Conservation (phyloP, 495 filamentous ascomycete species). For the Chaetomium cochliodes region DNA sequence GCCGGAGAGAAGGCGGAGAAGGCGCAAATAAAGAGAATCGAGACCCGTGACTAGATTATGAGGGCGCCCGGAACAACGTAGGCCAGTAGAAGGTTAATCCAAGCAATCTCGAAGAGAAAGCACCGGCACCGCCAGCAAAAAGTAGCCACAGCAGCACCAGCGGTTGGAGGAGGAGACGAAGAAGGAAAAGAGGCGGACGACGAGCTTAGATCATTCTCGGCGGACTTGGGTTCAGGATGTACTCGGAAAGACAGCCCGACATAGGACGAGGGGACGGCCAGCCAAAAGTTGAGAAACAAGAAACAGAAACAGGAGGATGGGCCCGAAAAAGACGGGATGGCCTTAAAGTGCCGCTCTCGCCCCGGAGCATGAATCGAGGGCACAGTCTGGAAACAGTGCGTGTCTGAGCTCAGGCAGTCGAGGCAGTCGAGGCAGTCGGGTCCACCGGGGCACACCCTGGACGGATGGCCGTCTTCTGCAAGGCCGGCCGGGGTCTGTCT, state of each 20-base stretch:
- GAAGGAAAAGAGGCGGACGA: neutral
- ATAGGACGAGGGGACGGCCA: neutral
- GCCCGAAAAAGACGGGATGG: constrained; percentile 16
- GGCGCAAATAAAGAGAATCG: neutral
- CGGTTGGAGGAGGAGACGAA: neutral
- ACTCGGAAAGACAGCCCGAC: neutral
- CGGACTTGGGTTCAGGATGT: neutral
- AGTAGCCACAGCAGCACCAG: too few relatives aligned
- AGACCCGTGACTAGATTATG: too few relatives aligned
- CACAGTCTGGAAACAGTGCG: constrained; percentile 36
- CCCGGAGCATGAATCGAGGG: constrained; percentile 36
- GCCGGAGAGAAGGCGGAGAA: neutral
- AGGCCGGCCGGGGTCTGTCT: neutral
- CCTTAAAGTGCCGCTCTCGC: constrained; percentile 30
- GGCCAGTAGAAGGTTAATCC: too few relatives aligned
- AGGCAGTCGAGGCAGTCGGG: constrained; percentile 20
- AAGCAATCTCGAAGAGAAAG: too few relatives aligned
- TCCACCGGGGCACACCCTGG: neutral
- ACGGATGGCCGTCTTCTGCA: neutral
- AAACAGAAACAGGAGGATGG: constrained; percentile 16
- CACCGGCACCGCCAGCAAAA: too few relatives aligned
- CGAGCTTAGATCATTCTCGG: neutral
- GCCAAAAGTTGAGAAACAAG: constrained; percentile 16
- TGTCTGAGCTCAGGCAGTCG: constrained; percentile 32
- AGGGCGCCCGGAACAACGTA: too few relatives aligned